A percentile compares a stretch with the other conserved stretches of the same genome.
These are phyloP conservation scores for Picea abies DNA, from an alignment of 83 land plant genomes.

Conservation along the genomic window DNA sequence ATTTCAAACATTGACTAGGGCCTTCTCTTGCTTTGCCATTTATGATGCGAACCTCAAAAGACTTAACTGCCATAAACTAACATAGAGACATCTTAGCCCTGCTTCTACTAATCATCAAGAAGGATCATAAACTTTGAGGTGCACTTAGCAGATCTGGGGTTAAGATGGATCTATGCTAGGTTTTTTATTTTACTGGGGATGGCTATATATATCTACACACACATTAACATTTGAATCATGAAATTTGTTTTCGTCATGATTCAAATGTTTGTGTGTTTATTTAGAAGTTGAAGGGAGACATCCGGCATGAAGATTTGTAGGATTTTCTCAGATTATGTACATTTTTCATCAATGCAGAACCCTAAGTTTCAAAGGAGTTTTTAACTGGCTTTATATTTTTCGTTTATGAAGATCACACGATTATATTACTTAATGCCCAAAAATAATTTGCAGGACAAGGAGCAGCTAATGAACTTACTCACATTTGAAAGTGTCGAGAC, in stretches of 20 bases:
- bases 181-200: no score
- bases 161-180: no score
- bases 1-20: not conserved
- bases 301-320: not conserved
- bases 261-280: not conserved
- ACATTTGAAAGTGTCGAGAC: slow-evolving; percentile 82
- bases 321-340: no score
- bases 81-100: no score
- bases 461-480: slow-evolving; percentile 60
- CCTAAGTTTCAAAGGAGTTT: not conserved
- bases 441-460: slow-evolving; percentile 38
- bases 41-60: not conserved
- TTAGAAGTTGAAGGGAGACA: not conserved
- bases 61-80: not conserved
- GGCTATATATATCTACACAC: no score
- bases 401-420: not conserved
- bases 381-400: not conserved
- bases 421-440: not conserved
- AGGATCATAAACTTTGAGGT: no score
- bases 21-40: not conserved
- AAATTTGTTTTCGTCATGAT: not conserved
- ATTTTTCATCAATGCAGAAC: slow-evolving; percentile 5
- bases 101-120: no score
- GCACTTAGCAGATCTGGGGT: no score
- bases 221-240: not conserved